These are phyloP conservation scores for Sporothrix euskadiensis DNA, from an alignment of 2,329 filamentous ascomycete species.

Conservation along the genomic window DNA sequence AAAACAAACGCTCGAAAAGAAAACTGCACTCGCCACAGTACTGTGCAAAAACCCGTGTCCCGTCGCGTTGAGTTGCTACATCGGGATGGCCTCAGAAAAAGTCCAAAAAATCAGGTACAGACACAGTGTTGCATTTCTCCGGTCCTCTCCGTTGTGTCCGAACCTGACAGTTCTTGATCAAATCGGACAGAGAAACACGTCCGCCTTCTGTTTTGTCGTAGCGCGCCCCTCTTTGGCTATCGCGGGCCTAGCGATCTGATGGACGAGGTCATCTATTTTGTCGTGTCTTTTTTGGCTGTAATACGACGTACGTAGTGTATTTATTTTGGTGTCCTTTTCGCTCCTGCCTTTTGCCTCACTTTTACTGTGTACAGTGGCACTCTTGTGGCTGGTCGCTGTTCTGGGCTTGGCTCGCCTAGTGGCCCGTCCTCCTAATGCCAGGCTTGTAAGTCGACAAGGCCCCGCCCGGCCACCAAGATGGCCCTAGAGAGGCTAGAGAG, in stretches of 20 bases:
- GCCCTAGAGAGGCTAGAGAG: background rate
- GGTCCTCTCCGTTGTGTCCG: background rate
- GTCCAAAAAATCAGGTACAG: background rate
- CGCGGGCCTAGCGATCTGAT: conserved; percentile 8
- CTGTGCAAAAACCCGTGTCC: background rate
- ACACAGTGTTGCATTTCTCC: background rate
- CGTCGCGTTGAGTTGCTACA: conserved; percentile 25
- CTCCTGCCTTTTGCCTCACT: background rate
- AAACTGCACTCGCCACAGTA: too few species aligned
- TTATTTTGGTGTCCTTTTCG: background rate
- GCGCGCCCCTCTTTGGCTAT: background rate
- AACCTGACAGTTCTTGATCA: background rate
- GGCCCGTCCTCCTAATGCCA: conserved; percentile 11
- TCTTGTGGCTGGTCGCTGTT: conserved; percentile 24
- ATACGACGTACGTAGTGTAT: too few species aligned
- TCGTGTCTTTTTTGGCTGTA: background rate
- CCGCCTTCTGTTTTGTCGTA: background rate
- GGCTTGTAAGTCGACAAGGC: conserved; percentile 1
- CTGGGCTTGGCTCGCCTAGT: conserved; percentile 17
- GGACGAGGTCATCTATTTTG: background rate
- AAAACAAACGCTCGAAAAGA: background rate
- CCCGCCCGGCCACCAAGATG: conserved; percentile 4
- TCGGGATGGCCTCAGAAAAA: background rate
- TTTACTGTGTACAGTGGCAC: background rate
- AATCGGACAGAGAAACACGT: background rate